Base-by-base conservation (phyloP, 768 basidiomycete species). In the Boletellus sp. region DNA sequence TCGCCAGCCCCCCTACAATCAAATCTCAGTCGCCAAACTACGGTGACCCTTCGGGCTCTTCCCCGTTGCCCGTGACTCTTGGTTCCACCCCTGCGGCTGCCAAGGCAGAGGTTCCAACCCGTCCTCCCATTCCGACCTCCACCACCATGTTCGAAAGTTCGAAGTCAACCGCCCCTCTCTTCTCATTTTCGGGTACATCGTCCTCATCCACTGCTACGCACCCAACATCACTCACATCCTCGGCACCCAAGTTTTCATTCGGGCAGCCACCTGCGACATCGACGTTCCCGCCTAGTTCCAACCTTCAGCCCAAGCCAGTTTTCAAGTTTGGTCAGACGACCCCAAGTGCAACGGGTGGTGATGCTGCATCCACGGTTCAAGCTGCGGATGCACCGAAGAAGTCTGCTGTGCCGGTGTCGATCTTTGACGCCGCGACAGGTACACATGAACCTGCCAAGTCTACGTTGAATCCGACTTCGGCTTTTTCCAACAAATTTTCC, bases 231-330 rank as follows among this genome's bases (percentile, higher is more conserved):
- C 44, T 61, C 10, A 17, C 49, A n/a, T 42, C 56, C 23, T 42
- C 61, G 3, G 37, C 34, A 35, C 54, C 63, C 19, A 59, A 58
- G 28, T 67, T 67, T 43, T 56, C 59, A 13, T 68, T 68, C 20
- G 66, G 53, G n/a, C 60, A 56, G 26, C 45, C 50, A 13, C 35
- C 59, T 23, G 34, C 40, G 16, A 28, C 48, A 33, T 48, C 57
- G 3, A 36, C 44, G 17, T 45, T 49, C 8, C 17, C 41, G 1
- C 46, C 59, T 13, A 24, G 38, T 6, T 28, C 52, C 24, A 44
- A 54, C 34, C 31, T 58, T 16, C 67, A 61, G 24, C 51, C 65
- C 17, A 64, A 68, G 36, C 34, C 48, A 4, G 53, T 52, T 2
- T 56, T 57, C 34, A 57, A 50, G 26, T 62, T 68, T 12, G 50